A percentile compares a stretch with the other conserved stretches of the same genome.
Conservation (phyloP, 208 protist species). For the Spongospora subterranea region DNA sequence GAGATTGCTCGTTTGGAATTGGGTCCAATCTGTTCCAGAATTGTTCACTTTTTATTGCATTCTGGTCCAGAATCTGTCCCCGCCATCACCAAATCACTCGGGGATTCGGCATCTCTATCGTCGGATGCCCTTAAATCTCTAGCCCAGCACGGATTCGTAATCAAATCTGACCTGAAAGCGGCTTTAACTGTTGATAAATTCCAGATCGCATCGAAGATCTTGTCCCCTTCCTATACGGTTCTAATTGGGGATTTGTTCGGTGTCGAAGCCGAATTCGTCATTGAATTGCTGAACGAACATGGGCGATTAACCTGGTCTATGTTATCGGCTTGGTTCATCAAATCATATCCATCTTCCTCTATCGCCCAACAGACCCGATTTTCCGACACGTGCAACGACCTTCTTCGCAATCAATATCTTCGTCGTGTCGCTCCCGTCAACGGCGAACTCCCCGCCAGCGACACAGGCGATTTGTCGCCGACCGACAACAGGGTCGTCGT, state of each 20-base stretch:
- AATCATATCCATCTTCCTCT: not conserved
- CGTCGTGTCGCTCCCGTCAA: not conserved
- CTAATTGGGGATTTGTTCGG: slow-evolving; percentile 7
- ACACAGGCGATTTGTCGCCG: not conserved
- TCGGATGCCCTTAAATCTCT: not conserved
- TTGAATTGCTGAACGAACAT: slow-evolving; percentile 33
- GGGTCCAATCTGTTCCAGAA: not conserved
- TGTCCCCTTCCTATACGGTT: not conserved
- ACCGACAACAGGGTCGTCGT: not conserved
- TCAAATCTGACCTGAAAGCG: not conserved
- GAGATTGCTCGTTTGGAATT: not conserved
- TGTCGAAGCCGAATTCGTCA: slow-evolving; percentile 38
- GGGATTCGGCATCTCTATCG: no score
- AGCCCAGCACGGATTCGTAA: slow-evolving; percentile 30
- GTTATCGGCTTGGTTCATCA: not conserved
- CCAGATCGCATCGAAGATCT: not conserved
- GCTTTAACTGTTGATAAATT: not conserved
- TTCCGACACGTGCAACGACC: not conserved
- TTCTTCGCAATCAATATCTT: not conserved
- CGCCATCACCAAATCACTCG: not conserved
- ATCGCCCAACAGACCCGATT: not conserved
- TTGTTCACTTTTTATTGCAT: not conserved
- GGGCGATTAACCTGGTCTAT: not conserved
- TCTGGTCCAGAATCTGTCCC: not conserved
- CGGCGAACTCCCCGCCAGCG: not conserved